Percentiles rank a stretch among this genome's conserved stretches.
Conservation (phyloP, 2,329 filamentous ascomycete species). For the Grosmannia penicillata region DNA sequence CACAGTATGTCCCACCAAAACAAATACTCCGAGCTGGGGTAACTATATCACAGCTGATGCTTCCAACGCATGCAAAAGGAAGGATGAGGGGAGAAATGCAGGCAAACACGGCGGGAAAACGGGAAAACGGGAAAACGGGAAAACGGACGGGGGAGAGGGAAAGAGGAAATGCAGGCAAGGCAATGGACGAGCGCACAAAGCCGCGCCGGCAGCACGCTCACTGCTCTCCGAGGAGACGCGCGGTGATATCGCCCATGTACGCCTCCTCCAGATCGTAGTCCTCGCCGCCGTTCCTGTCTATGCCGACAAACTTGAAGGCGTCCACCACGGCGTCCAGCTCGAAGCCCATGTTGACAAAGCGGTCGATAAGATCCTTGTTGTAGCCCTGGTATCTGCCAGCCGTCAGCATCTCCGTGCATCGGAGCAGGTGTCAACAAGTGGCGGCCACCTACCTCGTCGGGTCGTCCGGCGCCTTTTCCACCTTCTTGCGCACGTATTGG, state of each 20-base stretch:
- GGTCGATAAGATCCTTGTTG: conserved; percentile 66
- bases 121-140: too few species aligned
- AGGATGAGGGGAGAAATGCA: too few species aligned
- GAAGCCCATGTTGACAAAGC: conserved; percentile 86
- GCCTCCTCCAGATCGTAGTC: conserved; percentile 82
- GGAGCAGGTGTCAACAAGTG: background rate
- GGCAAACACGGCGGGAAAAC: too few species aligned
- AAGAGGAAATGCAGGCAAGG: background rate
- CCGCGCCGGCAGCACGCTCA: conserved; percentile 15
- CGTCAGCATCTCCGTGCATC: too few species aligned
- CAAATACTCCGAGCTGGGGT: conserved; percentile 1
- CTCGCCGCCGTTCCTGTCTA: conserved; percentile 61
- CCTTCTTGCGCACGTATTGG: conserved; percentile 34
- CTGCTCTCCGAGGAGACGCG: conserved; percentile 67
- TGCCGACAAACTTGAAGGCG: conserved; percentile 68
- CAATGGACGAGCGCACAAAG: background rate
- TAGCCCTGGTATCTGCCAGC: conserved; percentile 67
- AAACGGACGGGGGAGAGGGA: too few species aligned
- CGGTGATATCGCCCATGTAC: conserved; percentile 81
- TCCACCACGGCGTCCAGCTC: conserved; percentile 73
- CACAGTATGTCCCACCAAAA: background rate
- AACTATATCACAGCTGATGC: background rate
- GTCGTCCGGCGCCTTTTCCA: conserved; percentile 38
- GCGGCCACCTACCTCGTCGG: conserved; percentile 23
- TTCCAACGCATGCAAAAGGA: too few species aligned